Conservation (phyloP, 768 basidiomycete genomes). For the Aureoboletus auriporus region DNA sequence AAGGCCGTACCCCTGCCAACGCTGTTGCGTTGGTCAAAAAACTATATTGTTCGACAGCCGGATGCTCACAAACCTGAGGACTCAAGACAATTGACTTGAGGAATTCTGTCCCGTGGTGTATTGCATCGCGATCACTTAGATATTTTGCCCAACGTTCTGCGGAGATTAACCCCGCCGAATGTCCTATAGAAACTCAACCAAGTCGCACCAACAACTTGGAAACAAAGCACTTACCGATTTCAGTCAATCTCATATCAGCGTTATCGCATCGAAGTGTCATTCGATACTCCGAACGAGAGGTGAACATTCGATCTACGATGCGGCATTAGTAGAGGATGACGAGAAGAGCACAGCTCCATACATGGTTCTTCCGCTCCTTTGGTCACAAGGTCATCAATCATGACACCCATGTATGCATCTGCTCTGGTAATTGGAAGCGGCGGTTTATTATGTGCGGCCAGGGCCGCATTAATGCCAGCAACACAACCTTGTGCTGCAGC, state of each 20-base stretch:
- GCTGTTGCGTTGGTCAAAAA: slow-evolving; percentile 22
- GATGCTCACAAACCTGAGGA: slow-evolving; percentile 35
- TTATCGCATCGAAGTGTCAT: slow-evolving; percentile 88
- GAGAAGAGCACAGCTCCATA: slow-evolving; percentile 27
- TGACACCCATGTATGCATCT: slow-evolving; percentile 83
- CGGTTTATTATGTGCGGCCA: slow-evolving; percentile 51
- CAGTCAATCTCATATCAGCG: slow-evolving; percentile 79
- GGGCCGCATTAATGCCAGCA: slow-evolving; percentile 85
- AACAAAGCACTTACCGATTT: slow-evolving; percentile 49
- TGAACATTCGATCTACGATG: slow-evolving; percentile 84
- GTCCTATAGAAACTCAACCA: slow-evolving; percentile 27
- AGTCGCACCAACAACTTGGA: background rate
- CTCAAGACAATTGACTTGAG: slow-evolving; percentile 34
- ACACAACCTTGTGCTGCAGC: slow-evolving; percentile 88
- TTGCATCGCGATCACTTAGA: slow-evolving; percentile 27
- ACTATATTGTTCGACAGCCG: too few relatives aligned
- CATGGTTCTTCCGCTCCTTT: slow-evolving; percentile 92
- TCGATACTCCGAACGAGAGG: slow-evolving; percentile 85
- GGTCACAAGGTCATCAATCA: slow-evolving; percentile 87
- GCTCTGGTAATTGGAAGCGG: slow-evolving; percentile 73
- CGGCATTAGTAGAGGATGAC: background rate
- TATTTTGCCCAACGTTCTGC: slow-evolving; percentile 42
- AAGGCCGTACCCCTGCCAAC: slow-evolving; percentile 42
- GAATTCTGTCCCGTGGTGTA: slow-evolving; percentile 32
- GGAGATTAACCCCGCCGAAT: slow-evolving; percentile 39